These are phyloP conservation scores for Hippophae rhamnoides DNA, from an alignment of 306 rosid genomes.

Conservation along the genomic window DNA sequence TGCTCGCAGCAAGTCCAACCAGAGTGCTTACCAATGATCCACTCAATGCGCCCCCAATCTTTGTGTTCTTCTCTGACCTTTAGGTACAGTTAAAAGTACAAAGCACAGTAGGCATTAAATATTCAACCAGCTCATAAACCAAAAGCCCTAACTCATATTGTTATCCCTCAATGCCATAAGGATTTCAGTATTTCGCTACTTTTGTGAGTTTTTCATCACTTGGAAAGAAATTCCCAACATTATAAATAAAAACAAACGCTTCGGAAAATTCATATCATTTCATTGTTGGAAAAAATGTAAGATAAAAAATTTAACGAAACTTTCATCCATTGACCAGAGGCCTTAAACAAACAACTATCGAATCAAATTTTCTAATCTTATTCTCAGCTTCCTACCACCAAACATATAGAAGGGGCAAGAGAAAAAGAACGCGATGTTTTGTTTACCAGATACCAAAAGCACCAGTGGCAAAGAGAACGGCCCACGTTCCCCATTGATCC, in stretches of 20 bases:
- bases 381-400: conserved; percentile 3
- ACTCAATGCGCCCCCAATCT: conserved; percentile 55
- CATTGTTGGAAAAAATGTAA: no score
- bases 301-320: no score
- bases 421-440: background rate
- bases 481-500: conserved; percentile 72
- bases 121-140: background rate
- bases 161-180: background rate
- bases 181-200: background rate
- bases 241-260: no score
- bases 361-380: background rate
- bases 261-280: no score
- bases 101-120: background rate
- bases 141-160: background rate
- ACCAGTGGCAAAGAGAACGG: conserved; percentile 48
- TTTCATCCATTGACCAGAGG: no score
- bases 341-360: no score
- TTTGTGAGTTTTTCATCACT: no score
- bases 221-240: no score
- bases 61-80: conserved; percentile 61
- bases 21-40: conserved; percentile 59
- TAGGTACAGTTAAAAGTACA: conserved; percentile 4
- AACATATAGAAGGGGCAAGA: background rate
- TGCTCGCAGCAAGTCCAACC: conserved; percentile 63
- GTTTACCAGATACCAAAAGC: conserved; percentile 65